Percentiles rank a stretch among this genome's conserved stretches.
Evolutionary conservation across 2,329 filamentous ascomycete genomes (phyloP).

Genomic region (Talaromyces piceae): DNA sequence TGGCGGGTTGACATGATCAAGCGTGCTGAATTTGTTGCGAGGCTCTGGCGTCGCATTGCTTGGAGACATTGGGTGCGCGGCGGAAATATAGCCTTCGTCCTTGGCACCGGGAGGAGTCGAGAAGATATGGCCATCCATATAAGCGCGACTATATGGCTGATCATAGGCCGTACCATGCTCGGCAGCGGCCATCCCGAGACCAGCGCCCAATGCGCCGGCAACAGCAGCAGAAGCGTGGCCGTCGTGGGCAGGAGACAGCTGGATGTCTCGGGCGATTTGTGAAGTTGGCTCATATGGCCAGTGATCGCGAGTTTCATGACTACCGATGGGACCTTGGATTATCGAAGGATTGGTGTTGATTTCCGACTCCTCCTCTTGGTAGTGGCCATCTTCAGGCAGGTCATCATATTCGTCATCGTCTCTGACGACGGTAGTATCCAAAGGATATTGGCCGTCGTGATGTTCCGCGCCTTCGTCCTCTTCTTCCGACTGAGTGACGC

Average conservation of each 20-base stretch:
- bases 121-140: slow-evolving; percentile 32
- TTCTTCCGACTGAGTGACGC: slow-evolving; percentile 41
- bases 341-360: slow-evolving; percentile 79
- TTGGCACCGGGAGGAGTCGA: slow-evolving; percentile 55
- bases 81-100: slow-evolving; percentile 91
- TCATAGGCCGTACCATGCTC: slow-evolving; percentile 47
- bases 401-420: slow-evolving; percentile 52
- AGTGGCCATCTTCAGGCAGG: slow-evolving; percentile 63
- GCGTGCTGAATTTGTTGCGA: slow-evolving; percentile 44
- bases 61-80: slow-evolving; percentile 50
- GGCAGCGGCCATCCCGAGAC: slow-evolving; percentile 47
- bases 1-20: slow-evolving; percentile 44
- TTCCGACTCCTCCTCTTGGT: slow-evolving; percentile 48
- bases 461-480: slow-evolving; percentile 28
- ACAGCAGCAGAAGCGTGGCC: slow-evolving; percentile 20
- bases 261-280: slow-evolving; percentile 37
- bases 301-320: slow-evolving; percentile 43
- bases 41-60: slow-evolving; percentile 42
- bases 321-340: slow-evolving; percentile 65
- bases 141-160: slow-evolving; percentile 57
- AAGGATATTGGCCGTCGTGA: slow-evolving; percentile 41
- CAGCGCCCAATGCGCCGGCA: slow-evolving; percentile 20
- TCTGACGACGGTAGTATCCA: slow-evolving; percentile 65
- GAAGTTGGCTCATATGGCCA: slow-evolving; percentile 54
- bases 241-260: slow-evolving; percentile 23